Evolutionary conservation across 352 stramenopile species (phyloP), one percentile per base, ranked within the genome.

Genomic region (Phytophthora litchii): DNA sequence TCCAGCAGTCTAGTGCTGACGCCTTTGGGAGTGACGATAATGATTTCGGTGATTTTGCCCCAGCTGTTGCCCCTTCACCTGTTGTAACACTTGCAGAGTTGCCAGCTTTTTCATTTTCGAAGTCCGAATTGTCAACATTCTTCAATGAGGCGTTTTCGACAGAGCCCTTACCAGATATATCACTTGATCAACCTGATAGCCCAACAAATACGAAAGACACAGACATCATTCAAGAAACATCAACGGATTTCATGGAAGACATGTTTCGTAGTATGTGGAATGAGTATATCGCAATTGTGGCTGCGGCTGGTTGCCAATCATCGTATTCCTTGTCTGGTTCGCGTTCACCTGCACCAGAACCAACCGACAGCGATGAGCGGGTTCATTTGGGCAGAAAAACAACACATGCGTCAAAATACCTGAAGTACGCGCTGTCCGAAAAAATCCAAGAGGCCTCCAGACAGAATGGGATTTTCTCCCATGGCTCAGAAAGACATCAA

Each of bases 351-450:
- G 27, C 53, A 23, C 5, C 47, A 43, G 54, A 65, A 19, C 19
- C 38, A 2, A 76, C 21, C 14, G 46, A 59, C 0, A 45, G 16
- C 23, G 41, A 13, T 4, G 58, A 67, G 17, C 31, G 35, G 46
- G 44, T 67, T 27, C 45, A 23, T 16, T 53, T 69, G 49, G 31
- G 48, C 25, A 52, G 31, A 32, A 73, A 60, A 20, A 60, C 54
- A 13, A 44, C 46, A 16, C 57, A 50, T 45, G 58, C 63, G n/a
- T 76, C 63, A 0, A 85, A 87, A 52, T 86, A 91, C 64, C 64
- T 90, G 31, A 91, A 89, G 44, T 91, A 89, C 57, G 82, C 88
- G 14, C 25, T 93, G 38, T 83, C 73, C 0, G 81, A 90, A 52
- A 90, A 89, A 55, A 77, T 91, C 10, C 81, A 84, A 58, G 84